Percentiles rank a stretch among this genome's conserved stretches.
Evolutionary conservation across 31 red algal species (phyloP).

Genomic region (Endocladia muricata): DNA sequence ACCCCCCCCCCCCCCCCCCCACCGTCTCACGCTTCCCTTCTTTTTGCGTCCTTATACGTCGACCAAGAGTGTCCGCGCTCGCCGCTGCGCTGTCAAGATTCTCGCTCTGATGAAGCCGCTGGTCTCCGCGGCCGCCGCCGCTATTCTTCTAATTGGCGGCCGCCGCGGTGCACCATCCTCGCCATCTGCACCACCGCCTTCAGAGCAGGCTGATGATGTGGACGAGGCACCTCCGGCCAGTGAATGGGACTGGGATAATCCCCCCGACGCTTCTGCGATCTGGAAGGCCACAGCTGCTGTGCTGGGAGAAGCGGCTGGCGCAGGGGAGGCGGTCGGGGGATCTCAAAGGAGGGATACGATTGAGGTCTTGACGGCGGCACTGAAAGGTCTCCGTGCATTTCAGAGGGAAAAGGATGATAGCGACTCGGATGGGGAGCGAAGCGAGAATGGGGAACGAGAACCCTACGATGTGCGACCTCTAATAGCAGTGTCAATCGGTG

Average conservation of each 20-base stretch:
- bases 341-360: slow-evolving; percentile 15
- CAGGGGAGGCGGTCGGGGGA: not conserved
- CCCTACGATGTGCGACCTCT: slow-evolving; percentile 40
- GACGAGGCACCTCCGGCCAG: slow-evolving; percentile 2
- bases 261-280: slow-evolving; percentile 45
- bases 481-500: slow-evolving; percentile 62
- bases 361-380: slow-evolving; percentile 27
- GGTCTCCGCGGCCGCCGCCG: slow-evolving; percentile 67
- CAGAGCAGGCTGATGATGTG: not conserved
- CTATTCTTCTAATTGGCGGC: slow-evolving; percentile 37
- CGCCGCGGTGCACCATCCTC: slow-evolving; percentile 39
- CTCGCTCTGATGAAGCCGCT: slow-evolving; percentile 50
- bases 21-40: not conserved
- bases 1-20: not conserved
- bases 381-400: slow-evolving; percentile 27
- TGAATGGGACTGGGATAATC: slow-evolving; percentile 57
- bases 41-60: no score
- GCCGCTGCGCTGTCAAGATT: slow-evolving; percentile 11
- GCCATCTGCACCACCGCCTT: not conserved
- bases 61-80: no score
- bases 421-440: not conserved
- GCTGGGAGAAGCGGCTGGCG: slow-evolving; percentile 11
- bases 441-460: not conserved
- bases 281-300: slow-evolving; percentile 56
- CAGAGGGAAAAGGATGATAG: not conserved